These are phyloP conservation scores for Arthrobotrys pseudoclavata DNA, from an alignment of 2,329 filamentous ascomycete species.

Conservation along the genomic window DNA sequence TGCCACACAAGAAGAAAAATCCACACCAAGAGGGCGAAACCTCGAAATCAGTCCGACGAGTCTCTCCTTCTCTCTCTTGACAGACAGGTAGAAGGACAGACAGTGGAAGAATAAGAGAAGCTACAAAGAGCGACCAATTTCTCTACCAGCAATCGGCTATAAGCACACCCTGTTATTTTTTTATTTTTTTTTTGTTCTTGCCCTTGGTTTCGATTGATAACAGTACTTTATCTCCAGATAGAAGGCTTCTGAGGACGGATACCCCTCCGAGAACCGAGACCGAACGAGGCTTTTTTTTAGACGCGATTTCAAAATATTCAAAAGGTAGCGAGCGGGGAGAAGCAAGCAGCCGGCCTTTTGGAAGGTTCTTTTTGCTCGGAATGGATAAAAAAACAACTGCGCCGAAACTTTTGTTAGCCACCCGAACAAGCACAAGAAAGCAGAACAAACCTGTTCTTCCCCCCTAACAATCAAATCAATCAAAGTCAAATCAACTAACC, in stretches of 20 bases:
- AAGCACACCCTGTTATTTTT: background rate
- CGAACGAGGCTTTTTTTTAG: slow-evolving; percentile 12
- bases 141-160: slow-evolving; percentile 33
- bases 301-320: slow-evolving; percentile 25
- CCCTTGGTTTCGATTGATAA: background rate
- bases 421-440: slow-evolving; percentile 47
- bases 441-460: background rate
- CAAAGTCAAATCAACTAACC: background rate
- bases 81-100: background rate
- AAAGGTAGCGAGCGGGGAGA: slow-evolving; percentile 5
- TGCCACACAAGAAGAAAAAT: slow-evolving; percentile 41
- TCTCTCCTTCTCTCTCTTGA: background rate
- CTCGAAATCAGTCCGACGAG: slow-evolving; percentile 11
- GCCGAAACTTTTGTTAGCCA: slow-evolving; percentile 55
- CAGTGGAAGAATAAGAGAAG: slow-evolving; percentile 18
- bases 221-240: background rate
- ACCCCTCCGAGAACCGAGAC: background rate
- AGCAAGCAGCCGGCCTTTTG: slow-evolving; percentile 27
- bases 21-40: slow-evolving; percentile 30
- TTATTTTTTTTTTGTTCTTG: background rate
- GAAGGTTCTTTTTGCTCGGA: slow-evolving; percentile 33
- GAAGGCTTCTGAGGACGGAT: background rate
- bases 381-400: slow-evolving; percentile 46
- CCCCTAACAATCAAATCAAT: slow-evolving; percentile 32
- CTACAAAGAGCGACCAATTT: slow-evolving; percentile 34